Conservation (phyloP, 768 basidiomycete genomes). For the Baorangia bicolor region DNA sequence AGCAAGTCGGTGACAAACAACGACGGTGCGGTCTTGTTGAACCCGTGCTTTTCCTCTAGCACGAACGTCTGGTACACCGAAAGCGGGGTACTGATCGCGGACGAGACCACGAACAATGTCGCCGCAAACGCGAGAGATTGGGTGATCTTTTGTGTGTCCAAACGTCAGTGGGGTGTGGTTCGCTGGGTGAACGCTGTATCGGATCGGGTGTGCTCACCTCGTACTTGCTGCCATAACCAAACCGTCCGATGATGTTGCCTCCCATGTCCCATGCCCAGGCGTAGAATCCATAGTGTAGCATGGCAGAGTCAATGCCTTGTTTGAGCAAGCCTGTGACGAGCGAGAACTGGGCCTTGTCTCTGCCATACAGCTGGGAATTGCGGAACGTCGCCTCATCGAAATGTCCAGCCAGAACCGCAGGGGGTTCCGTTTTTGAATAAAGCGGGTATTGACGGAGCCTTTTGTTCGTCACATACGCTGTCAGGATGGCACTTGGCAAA, state of each 20-base stretch:
- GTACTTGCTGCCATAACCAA: constrained; percentile 70
- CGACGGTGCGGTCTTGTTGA: constrained; percentile 87
- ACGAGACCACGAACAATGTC: constrained; percentile 62
- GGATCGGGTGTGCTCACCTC: constrained; percentile 48
- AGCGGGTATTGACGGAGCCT: constrained; percentile 80
- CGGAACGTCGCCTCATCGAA: constrained; percentile 71
- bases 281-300: constrained; percentile 78
- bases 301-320: constrained; percentile 63
- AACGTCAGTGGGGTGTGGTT: neutral
- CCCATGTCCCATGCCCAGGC: constrained; percentile 79
- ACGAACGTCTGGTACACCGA: constrained; percentile 88
- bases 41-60: constrained; percentile 92
- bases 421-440: constrained; percentile 74
- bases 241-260: constrained; percentile 45
- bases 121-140: constrained; percentile 81
- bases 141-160: constrained; percentile 46
- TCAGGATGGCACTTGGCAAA: neutral
- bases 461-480: neutral
- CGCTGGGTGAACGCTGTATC: neutral
- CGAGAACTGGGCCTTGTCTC: constrained; percentile 84
- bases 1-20: constrained; percentile 79
- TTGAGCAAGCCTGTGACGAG: constrained; percentile 72
- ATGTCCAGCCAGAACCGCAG: constrained; percentile 64
- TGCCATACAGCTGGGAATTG: constrained; percentile 91
- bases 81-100: constrained; percentile 71